Evolutionary conservation across 306 rosid species (phyloP), one percentile per base, ranked within the genome.

Genomic region (Notholithocarpus densiflorus): DNA sequence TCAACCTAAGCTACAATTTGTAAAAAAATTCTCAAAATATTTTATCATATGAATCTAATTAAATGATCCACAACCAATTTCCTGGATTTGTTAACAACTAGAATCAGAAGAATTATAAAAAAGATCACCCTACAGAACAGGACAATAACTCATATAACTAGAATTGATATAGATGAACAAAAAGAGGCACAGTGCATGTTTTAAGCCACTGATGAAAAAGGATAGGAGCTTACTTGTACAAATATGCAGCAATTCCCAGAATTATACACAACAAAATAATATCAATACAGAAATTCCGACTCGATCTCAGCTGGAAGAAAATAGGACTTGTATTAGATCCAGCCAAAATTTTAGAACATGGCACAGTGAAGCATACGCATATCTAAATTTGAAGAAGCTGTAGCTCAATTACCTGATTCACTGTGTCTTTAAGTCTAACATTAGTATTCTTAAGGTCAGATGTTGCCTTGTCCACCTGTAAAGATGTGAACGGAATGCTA

Each of bases 211-310:
- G n/a, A 13, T 68, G 71, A 43, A 78, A 59, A 55, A 71, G 79
- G 79, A 68, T 32, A 53, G 32, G 68, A 84, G 56, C 84, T 96
- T 91, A 96, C 99, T 96, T 96, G 93, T 96, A 96, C 74, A 93
- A 83, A 87, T 96, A 96, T 72, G 97, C 99, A 76, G 99, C 99
- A 80, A 96, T 96, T 71, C 99, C 99, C 89, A 96, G 82, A 85
- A 96, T 91, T 86, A 96, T 84, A 83, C 91, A 89, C 83, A 96
- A 83, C 88, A 96, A 86, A 76, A 96, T 79, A 82, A 96, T 96
- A 86, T 96, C 99, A 7, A 93, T 90, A 71, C 99, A 96, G 88
- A 96, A 96, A 86, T 96, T 96, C 75, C 99, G 88, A 79, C 98
- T 96, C 89, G 99, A 96, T 29, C 97, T 87, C 75, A 96, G 94